Percentiles rank a stretch among this genome's conserved stretches.
Evolutionary conservation across 2,329 filamentous ascomycete species (phyloP).

Genomic region (Diplodia mutila): DNA sequence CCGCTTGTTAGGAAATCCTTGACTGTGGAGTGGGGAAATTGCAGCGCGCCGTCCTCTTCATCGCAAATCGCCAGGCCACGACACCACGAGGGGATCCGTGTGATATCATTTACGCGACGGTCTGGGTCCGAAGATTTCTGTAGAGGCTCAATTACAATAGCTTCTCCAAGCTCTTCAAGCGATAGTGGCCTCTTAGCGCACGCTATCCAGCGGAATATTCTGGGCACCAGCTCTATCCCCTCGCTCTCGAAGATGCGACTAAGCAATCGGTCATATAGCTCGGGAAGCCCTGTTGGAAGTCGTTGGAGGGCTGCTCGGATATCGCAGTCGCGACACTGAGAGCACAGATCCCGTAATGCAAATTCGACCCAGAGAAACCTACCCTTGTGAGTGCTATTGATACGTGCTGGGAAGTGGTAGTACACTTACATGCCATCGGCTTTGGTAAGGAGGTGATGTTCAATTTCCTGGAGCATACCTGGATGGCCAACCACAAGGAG

Average conservation of each 20-base stretch:
- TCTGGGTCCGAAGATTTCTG: slow-evolving; percentile 33
- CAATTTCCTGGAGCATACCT: background rate
- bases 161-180: slow-evolving; percentile 45
- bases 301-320: background rate
- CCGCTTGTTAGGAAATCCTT: background rate
- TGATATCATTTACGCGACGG: slow-evolving; percentile 35
- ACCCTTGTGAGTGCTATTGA: background rate
- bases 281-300: background rate
- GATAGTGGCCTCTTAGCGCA: slow-evolving; percentile 38
- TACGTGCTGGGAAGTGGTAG: too few species aligned
- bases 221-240: background rate
- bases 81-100: slow-evolving; percentile 38
- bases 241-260: background rate
- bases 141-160: slow-evolving; percentile 42
- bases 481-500: background rate
- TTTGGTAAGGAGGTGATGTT: background rate
- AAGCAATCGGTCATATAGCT: background rate
- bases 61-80: slow-evolving; percentile 41
- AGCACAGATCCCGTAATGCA: background rate
- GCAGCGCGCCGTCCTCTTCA: slow-evolving; percentile 31
- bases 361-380: slow-evolving; percentile 7
- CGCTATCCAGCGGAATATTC: background rate
- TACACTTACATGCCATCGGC: background rate
- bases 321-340: background rate
- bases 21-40: background rate